Evolutionary conservation across 2,329 filamentous ascomycete genomes (phyloP).

Genomic region (Alternaria sp.): DNA sequence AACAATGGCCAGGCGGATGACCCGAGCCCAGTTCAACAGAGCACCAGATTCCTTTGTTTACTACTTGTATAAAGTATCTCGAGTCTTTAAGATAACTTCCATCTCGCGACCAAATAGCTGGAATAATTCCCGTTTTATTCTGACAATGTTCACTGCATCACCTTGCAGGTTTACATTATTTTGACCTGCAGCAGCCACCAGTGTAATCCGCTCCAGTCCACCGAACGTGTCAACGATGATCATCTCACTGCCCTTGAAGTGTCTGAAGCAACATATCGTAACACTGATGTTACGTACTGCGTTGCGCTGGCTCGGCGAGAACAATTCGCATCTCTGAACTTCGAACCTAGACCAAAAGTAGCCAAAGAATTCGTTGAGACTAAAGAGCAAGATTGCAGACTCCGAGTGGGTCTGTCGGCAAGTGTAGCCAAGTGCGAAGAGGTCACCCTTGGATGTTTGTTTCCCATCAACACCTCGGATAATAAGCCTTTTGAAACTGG

Average conservation of each 20-base stretch:
- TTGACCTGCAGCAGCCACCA: background rate
- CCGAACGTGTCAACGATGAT: background rate
- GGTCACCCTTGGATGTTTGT: background rate
- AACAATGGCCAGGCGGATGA: background rate
- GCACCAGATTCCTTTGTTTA: background rate
- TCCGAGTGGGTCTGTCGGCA: conserved; percentile 5
- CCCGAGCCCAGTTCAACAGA: background rate
- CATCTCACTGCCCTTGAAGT: background rate
- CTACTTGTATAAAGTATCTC: background rate
- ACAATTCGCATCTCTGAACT: background rate
- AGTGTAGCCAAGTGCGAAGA: background rate
- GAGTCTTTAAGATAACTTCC: background rate
- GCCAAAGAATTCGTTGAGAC: background rate
- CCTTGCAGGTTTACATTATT: background rate
- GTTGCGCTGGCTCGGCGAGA: background rate
- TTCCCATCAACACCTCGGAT: background rate
- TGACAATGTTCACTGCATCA: background rate
- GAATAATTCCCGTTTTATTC: background rate
- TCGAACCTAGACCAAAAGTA: background rate
- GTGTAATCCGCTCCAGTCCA: background rate
- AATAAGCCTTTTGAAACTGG: too few species aligned
- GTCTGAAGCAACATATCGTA: background rate
- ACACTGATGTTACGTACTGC: background rate
- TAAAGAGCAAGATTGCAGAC: background rate
- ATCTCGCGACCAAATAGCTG: background rate